Percentiles rank a stretch among this genome's conserved stretches.
phyloP scores from a whole-genome alignment of 768 basidiomycete species.

The Auriscalpium microsporum region DNA sequence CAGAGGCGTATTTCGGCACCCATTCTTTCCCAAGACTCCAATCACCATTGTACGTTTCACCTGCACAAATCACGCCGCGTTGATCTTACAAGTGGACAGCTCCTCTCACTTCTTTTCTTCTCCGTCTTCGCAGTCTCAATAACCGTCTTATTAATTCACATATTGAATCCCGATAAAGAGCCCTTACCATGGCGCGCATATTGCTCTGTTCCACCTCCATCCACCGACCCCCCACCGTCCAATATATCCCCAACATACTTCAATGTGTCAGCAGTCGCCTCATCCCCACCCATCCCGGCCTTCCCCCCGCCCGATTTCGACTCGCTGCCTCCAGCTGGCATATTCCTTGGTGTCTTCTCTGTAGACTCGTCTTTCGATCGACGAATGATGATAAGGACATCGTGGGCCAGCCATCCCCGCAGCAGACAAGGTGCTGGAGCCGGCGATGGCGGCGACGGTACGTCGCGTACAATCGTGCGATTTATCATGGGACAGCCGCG shows the following conservation, averaged over 20 bases:
- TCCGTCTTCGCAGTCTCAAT: slow-evolving; percentile 74
- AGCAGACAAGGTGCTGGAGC: slow-evolving; percentile 66
- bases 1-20: slow-evolving; percentile 54
- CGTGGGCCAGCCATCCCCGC: slow-evolving; percentile 79
- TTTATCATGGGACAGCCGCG: slow-evolving; percentile 86
- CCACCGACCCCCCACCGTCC: slow-evolving; percentile 35
- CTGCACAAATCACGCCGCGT: background rate
- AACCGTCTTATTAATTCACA: slow-evolving; percentile 82
- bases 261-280: slow-evolving; percentile 17
- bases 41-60: slow-evolving; percentile 60
- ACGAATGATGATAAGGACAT: slow-evolving; percentile 78
- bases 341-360: slow-evolving; percentile 87
- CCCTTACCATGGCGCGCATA: slow-evolving; percentile 92
- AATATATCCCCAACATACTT: slow-evolving; percentile 29
- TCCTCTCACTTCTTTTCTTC: slow-evolving; percentile 67
- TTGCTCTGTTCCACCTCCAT: slow-evolving; percentile 62
- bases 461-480: slow-evolving; percentile 76
- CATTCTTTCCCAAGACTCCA: slow-evolving; percentile 72
- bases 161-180: slow-evolving; percentile 93
- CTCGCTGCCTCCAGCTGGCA: slow-evolving; percentile 67
- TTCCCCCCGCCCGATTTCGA: slow-evolving; percentile 77
- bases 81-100: slow-evolving; percentile 26
- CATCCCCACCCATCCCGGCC: slow-evolving; percentile 23
- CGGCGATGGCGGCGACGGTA: slow-evolving; percentile 64
- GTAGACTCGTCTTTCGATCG: slow-evolving; percentile 80